Base-by-base conservation (phyloP, 2,329 filamentous ascomycete species). In the Phoma sp. region DNA sequence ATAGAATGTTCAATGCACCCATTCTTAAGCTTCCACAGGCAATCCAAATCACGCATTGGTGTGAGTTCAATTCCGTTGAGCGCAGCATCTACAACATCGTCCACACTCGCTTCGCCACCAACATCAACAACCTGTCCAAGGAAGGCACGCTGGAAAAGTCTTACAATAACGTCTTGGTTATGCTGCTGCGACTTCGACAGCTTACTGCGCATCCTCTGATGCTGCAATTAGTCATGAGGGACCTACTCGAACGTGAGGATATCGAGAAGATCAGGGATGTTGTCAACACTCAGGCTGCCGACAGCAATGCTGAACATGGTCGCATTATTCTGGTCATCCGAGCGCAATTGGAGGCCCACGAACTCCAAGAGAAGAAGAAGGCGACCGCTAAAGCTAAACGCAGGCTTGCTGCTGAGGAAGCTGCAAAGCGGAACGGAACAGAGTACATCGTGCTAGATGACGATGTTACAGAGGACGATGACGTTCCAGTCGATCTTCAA, bases 11-110 rank as follows among this genome's bases (percentile, higher is more conserved):
- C 55, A 76, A 78, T 1, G 71, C 77, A 0, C 80, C 82, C 0
- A 80, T 88, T 1, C 65, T 87, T 13, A 80, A 78, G 7, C 73
- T 87, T 0, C 85, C 84, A 0, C 68, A 71, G 11, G 79, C 84
- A 0, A 71, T 71, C 7, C 75, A 82, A 46, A 65, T 63, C 2
- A 78, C 78, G 0, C 60, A 78, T 4, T 68, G 64, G 57, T 70
- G 83, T 0, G 61, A 80, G 0, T 84, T 86, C 67, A 83, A 81
- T 11, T 55, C 72, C 0, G 74, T 83, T 1, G 84, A 87, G 65
- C 72, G 76, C 2, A 71, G 74, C 2, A 76, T 87, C 29, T 86
- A 86, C 56, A 73, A 80, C 2, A 80, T 83, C 41, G 80, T 86
- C 1, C 70, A 71, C 4, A 54, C 66, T 7, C 71, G 78, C 11